Evolutionary conservation across 108 stramenopile species (phyloP), one percentile per base, ranked within the genome.

Genomic region (Nannochloropsis gaditana): DNA sequence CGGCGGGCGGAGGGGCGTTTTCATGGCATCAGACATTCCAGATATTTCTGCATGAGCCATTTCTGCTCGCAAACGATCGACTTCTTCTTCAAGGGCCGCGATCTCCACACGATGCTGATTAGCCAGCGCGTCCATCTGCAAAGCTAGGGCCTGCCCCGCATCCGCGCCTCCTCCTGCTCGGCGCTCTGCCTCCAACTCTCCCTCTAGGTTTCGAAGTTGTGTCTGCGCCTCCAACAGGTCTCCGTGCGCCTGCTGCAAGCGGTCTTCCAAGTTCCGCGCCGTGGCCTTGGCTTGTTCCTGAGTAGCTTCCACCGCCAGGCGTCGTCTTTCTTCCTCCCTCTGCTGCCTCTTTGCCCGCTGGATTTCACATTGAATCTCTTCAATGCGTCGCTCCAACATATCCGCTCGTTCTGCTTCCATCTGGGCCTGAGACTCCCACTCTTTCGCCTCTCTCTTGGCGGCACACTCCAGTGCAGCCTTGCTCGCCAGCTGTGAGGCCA

Each of bases 101-200:
- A 73, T 73, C 59, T 73, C 59, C 59, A 1, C 2, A 15, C 59
- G 59, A 73, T 73, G 59, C 8, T 73, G 19, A 4, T n/a, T 73
- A n/a, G n/a, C n/a, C 59, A 73, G n/a, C 15, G 59, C 59, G n/a
- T 73, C 59, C 59, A 73, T 73, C 59, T 73, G 59, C 59, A 15
- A 15, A 73, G 59, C 59, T n/a, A 73, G n/a, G 19, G n/a, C 59
- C 59, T 73, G 59, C 59, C 59, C 8, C 59, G 59, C 59, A 3
- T 73, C 59, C 6, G 15, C 59, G 19, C 4, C 59, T 73, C 59
- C 59, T n/a, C n/a, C n/a, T 6, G 59, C 59, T n/a, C 59, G 59
- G 15, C 59, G 59, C n/a, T 73, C 19, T n/a, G n/a, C 59, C 15
- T 73, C 59, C 4, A 73, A 8, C 59, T 73, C 59, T 73, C 59